phyloP scores from a whole-genome alignment of 2,329 filamentous ascomycete species.

The Cercospora berteroae region DNA sequence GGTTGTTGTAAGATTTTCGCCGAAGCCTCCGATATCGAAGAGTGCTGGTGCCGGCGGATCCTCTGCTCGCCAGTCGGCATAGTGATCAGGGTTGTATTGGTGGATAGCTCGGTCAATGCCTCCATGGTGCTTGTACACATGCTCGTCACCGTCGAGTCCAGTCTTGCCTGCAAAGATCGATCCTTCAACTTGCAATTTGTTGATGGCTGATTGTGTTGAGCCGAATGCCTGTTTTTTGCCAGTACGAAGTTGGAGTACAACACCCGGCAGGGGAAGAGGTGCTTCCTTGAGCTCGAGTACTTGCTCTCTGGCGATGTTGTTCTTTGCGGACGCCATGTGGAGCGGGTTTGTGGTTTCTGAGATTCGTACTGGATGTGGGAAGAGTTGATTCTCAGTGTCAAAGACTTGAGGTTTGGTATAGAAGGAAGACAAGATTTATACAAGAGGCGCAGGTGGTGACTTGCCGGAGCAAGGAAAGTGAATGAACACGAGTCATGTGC shows the following conservation, averaged over 20 bases:
- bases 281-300: background rate
- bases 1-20: slow-evolving; percentile 59
- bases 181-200: slow-evolving; percentile 44
- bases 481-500: background rate
- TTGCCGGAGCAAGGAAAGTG: background rate
- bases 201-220: slow-evolving; percentile 15
- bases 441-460: background rate
- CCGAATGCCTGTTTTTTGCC: slow-evolving; percentile 14
- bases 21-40: slow-evolving; percentile 58
- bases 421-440: background rate
- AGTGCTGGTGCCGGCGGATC: slow-evolving; percentile 49
- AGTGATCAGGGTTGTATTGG: slow-evolving; percentile 58
- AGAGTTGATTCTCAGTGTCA: background rate
- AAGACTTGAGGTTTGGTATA: background rate
- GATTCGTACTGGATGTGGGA: background rate
- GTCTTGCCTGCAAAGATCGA: slow-evolving; percentile 47
- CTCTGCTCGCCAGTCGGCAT: slow-evolving; percentile 52
- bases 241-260: slow-evolving; percentile 18
- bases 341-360: background rate
- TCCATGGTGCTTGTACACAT: slow-evolving; percentile 60
- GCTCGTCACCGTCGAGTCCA: slow-evolving; percentile 58
- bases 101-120: slow-evolving; percentile 61
- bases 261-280: slow-evolving; percentile 8
- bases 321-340: background rate
- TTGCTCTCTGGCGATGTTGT: slow-evolving; percentile 12